A percentile compares a stretch with the other conserved stretches of the same genome.
These are phyloP conservation scores for Trichoderma hamatum DNA, from an alignment of 2,329 filamentous ascomycete species.

Conservation along the genomic window DNA sequence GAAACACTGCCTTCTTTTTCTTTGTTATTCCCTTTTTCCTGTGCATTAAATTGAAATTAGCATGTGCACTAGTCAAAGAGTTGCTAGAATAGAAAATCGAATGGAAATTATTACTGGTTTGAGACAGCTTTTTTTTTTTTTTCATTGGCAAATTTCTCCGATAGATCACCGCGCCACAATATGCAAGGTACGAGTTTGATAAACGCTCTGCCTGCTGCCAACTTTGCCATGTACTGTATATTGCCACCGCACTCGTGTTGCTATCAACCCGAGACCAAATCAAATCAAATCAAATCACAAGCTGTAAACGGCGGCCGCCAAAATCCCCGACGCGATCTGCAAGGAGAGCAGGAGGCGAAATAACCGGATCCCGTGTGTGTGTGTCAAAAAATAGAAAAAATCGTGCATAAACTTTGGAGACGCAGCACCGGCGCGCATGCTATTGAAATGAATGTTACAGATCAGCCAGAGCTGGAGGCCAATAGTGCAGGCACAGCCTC, in stretches of 20 bases:
- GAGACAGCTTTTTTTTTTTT: not conserved
- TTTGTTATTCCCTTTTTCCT: not conserved
- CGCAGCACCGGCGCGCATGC: not conserved
- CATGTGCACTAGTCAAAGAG: not conserved
- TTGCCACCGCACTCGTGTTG: not conserved
- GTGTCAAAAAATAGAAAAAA: not conserved
- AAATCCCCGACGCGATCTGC: constrained; percentile 1
- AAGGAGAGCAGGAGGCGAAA: not conserved
- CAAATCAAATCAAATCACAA: not conserved
- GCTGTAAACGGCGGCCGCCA: not conserved
- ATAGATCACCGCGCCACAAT: constrained; percentile 22
- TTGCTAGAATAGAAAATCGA: not conserved
- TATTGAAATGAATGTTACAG: not conserved
- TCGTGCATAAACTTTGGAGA: not conserved
- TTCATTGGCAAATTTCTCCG: constrained; percentile 11
- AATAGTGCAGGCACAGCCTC: not conserved
- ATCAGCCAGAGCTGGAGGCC: not conserved
- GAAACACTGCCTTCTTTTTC: constrained; percentile 1
- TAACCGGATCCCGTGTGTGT: not conserved
- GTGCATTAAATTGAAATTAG: not conserved
- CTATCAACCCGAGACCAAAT: not conserved
- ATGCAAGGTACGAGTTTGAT: constrained; percentile 20
- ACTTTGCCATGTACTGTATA: not conserved
- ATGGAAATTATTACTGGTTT: not conserved
- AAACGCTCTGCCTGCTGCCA: not conserved